Conservation (phyloP, 257 asterid species). For the Solanum raphanifolium region DNA sequence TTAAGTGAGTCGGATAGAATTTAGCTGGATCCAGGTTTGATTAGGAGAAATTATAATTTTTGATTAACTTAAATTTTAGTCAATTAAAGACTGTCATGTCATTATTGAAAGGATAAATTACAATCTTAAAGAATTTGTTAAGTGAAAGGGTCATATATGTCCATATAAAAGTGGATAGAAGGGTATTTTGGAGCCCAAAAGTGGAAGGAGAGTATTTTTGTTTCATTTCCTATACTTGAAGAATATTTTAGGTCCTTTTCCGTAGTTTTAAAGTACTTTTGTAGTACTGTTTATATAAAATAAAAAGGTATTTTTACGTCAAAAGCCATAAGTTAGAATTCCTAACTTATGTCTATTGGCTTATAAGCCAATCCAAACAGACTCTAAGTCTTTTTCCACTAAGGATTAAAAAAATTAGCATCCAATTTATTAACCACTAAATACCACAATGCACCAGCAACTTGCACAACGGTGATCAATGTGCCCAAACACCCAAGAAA, state of each 20-base stretch:
- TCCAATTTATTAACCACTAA: slow-evolving; percentile 38
- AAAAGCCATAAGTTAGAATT: too few species aligned
- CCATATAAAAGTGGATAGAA: neutral
- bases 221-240: too few species aligned
- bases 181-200: neutral
- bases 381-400: neutral
- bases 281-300: too few species aligned
- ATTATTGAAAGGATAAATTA: neutral
- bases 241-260: too few species aligned
- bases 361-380: neutral
- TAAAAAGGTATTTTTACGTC: too few species aligned
- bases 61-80: too few species aligned
- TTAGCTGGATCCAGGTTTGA: neutral
- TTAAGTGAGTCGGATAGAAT: neutral
- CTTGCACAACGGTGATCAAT: slow-evolving; percentile 15
- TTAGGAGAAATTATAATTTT: neutral
- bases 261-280: too few species aligned
- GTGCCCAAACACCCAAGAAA: slow-evolving; percentile 37
- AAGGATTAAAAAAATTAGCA: slow-evolving; percentile 68
- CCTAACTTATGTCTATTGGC: too few species aligned
- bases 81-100: neutral
- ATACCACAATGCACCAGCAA: slow-evolving; percentile 38
- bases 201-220: neutral
- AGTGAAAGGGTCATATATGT: neutral
- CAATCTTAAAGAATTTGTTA: too few species aligned